These are phyloP conservation scores for Spathaspora passalidarum DNA, from an alignment of 805 yeast genomes.

Conservation along the genomic window DNA sequence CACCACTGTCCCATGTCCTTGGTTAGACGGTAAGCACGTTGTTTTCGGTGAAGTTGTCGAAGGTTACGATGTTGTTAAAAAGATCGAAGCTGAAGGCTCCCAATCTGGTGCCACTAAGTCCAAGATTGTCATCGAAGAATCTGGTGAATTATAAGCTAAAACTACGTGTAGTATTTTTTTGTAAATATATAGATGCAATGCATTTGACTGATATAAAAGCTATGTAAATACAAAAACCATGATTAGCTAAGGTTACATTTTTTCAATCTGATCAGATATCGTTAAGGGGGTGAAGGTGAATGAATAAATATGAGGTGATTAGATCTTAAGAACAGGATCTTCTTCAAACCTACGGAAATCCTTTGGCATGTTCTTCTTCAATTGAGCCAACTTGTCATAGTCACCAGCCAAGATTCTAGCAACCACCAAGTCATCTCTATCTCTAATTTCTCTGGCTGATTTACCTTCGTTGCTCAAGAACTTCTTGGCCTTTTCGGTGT, in stretches of 20 bases:
- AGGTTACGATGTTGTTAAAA: constrained; percentile 82
- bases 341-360: constrained; percentile 34
- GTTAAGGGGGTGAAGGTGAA: background rate
- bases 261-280: no score
- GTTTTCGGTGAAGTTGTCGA: constrained; percentile 81
- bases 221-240: background rate
- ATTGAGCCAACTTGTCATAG: constrained; percentile 65
- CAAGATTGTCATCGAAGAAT: constrained; percentile 50
- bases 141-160: constrained; percentile 42
- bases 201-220: background rate
- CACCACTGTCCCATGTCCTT: constrained; percentile 74
- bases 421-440: constrained; percentile 73
- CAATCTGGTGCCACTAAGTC: constrained; percentile 45
- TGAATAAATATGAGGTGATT: constrained; percentile 7
- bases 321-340: constrained; percentile 33
- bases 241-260: background rate
- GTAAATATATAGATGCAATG: constrained; percentile 1
- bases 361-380: constrained; percentile 47
- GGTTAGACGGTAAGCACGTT: constrained; percentile 78
- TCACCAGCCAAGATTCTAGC: constrained; percentile 83
- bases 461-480: constrained; percentile 53
- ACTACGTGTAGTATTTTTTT: background rate
- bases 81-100: constrained; percentile 66
- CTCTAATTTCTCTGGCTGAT: constrained; percentile 53
- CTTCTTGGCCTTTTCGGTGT: constrained; percentile 47